A percentile compares a stretch with the other conserved stretches of the same genome.
Evolutionary conservation across 2,329 filamentous ascomycete genomes (phyloP).

Genomic region (Endocalyx cinctus): DNA sequence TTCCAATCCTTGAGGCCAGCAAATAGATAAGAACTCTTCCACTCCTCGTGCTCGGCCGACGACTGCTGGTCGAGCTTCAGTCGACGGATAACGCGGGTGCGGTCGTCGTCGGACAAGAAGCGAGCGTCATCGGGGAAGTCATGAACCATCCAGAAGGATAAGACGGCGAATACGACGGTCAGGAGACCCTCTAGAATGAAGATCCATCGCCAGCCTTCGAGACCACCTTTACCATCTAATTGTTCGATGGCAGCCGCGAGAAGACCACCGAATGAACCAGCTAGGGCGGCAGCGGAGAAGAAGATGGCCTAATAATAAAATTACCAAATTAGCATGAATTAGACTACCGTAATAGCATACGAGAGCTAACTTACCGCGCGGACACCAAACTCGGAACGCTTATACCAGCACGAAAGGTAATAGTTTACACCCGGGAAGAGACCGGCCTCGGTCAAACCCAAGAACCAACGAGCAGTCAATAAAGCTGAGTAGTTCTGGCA

Average conservation of each 20-base stretch:
- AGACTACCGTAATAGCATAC: neutral
- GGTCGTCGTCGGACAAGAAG: constrained; percentile 68
- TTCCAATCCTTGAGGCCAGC: constrained; percentile 77
- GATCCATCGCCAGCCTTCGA: constrained; percentile 60
- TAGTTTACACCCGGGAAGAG: constrained; percentile 75
- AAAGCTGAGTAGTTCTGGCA: constrained; percentile 59
- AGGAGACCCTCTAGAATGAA: constrained; percentile 67
- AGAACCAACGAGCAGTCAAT: constrained; percentile 64
- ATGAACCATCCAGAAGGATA: constrained; percentile 73
- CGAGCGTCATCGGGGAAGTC: constrained; percentile 75
- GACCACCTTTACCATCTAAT: constrained; percentile 59
- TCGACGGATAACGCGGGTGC: constrained; percentile 65
- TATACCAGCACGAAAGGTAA: constrained; percentile 82
- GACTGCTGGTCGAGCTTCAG: constrained; percentile 68
- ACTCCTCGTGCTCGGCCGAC: constrained; percentile 70
- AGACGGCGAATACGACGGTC: constrained; percentile 63
- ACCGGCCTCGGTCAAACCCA: constrained; percentile 71
- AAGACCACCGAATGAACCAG: constrained; percentile 73
- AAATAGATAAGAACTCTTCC: constrained; percentile 69
- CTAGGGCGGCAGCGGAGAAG: constrained; percentile 76
- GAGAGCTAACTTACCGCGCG: constrained; percentile 44
- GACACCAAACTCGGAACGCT: constrained; percentile 72
- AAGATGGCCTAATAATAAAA: constrained; percentile 68
- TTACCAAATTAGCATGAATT: too few species aligned
- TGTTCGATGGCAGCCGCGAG: constrained; percentile 67